These are phyloP conservation scores for Sclerotinia minor DNA, from an alignment of 2,329 filamentous ascomycete species.

Conservation along the genomic window DNA sequence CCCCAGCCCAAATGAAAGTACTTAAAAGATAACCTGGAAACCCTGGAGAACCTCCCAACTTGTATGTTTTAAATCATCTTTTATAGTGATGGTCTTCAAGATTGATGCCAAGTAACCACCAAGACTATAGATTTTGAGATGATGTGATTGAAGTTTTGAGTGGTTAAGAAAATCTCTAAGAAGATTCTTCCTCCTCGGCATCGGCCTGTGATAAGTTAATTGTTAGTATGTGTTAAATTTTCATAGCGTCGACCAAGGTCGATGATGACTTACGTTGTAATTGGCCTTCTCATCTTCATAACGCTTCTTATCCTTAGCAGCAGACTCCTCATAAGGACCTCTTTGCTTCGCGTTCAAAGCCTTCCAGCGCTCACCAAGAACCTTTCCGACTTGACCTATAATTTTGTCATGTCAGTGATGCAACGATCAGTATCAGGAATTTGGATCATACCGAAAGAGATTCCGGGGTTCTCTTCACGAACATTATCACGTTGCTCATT, in stretches of 20 bases:
- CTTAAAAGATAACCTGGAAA: slow-evolving; percentile 30
- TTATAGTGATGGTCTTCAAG: slow-evolving; percentile 17
- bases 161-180: slow-evolving; percentile 33
- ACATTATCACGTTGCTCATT: slow-evolving; percentile 99
- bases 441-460: slow-evolving; percentile 77
- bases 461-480: slow-evolving; percentile 95
- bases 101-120: slow-evolving; percentile 16
- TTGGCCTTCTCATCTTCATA: slow-evolving; percentile 97
- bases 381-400: slow-evolving; percentile 90
- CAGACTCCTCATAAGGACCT: slow-evolving; percentile 93
- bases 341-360: slow-evolving; percentile 90
- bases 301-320: slow-evolving; percentile 95
- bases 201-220: slow-evolving; percentile 50
- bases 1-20: slow-evolving; percentile 38
- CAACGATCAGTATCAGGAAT: neutral
- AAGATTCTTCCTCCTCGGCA: slow-evolving; percentile 56
- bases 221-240: slow-evolving; percentile 39
- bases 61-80: slow-evolving; percentile 24
- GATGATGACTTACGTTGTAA: slow-evolving; percentile 70
- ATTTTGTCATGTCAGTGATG: slow-evolving; percentile 27
- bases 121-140: slow-evolving; percentile 29
- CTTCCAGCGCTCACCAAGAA: slow-evolving; percentile 99
- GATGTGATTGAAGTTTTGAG: slow-evolving; percentile 27
- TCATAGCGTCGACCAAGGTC: slow-evolving; percentile 31
- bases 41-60: slow-evolving; percentile 26